A percentile compares a stretch with the other conserved stretches of the same genome.
Conservation (phyloP, 2,329 filamentous ascomycete species). For the Cryphonectria carpinicola region DNA sequence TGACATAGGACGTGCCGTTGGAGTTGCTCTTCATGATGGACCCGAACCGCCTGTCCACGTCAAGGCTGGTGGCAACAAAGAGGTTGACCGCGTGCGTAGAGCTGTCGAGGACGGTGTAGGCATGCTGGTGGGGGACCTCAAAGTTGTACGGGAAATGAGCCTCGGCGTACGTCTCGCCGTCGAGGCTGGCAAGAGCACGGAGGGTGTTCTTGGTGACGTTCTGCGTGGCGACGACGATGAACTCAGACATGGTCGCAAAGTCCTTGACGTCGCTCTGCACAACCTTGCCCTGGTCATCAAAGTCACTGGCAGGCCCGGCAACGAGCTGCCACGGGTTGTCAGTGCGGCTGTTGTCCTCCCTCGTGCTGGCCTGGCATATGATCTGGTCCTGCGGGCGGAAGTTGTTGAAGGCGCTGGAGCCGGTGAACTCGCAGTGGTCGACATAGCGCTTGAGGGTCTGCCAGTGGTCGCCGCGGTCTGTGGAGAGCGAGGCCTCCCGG, state of each 20-base stretch:
- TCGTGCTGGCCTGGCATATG: conserved; percentile 64
- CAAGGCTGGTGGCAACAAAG: conserved; percentile 80
- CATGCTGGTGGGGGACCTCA: conserved; percentile 74
- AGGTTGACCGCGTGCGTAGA: conserved; percentile 93
- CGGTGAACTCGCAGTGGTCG: conserved; percentile 85
- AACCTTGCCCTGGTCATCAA: conserved; percentile 67
- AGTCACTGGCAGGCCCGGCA: conserved; percentile 69
- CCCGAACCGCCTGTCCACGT: conserved; percentile 71
- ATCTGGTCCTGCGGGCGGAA: conserved; percentile 59
- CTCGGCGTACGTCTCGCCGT: conserved; percentile 80
- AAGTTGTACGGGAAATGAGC: conserved; percentile 89
- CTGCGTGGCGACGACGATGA: conserved; percentile 84
- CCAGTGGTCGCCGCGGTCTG: conserved; percentile 83
- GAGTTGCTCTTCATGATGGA: conserved; percentile 97
- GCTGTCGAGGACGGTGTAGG: conserved; percentile 93
- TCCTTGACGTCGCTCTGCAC: conserved; percentile 74
- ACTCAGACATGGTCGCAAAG: conserved; percentile 95
- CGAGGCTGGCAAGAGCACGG: conserved; percentile 80
- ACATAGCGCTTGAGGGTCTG: conserved; percentile 73
- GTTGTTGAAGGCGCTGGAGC: conserved; percentile 56
- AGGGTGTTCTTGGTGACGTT: conserved; percentile 71
- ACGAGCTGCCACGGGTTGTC: conserved; percentile 70
- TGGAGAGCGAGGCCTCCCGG: conserved; percentile 74
- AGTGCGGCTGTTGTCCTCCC: conserved; percentile 65
- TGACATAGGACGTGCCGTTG: conserved; percentile 92